Evolutionary conservation across 768 basidiomycete species (phyloP).

Genomic region (Tricholoma matsutake): DNA sequence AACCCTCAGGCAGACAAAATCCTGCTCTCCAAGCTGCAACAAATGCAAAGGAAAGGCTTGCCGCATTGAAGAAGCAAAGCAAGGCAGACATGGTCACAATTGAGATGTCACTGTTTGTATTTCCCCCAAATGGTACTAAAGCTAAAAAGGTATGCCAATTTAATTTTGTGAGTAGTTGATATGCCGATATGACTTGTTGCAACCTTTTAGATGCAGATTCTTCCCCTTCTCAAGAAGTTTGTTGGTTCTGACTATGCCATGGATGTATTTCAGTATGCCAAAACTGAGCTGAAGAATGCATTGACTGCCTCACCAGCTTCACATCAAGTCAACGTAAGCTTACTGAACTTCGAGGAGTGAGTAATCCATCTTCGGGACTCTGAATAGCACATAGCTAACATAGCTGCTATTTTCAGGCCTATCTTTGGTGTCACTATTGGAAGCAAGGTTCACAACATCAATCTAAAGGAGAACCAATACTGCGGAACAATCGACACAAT

Average conservation of each 20-base stretch:
- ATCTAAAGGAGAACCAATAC: not conserved
- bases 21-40: no score
- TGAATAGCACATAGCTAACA: not conserved
- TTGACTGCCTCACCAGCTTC: not conserved
- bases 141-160: conserved; percentile 1
- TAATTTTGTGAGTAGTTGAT: not conserved
- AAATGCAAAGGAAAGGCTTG: no score
- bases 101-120: conserved; percentile 3
- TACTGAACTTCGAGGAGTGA: not conserved
- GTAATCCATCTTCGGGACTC: not conserved
- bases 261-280: conserved; percentile 6
- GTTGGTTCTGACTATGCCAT: not conserved
- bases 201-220: conserved; percentile 2
- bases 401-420: no score
- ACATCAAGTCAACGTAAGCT: not conserved
- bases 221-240: conserved; percentile 1
- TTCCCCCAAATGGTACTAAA: not conserved
- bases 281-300: conserved; percentile 1
- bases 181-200: not conserved
- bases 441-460: conserved; percentile 5
- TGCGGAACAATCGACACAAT: no score
- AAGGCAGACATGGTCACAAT: not conserved
- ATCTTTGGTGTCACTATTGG: conserved; percentile 5
- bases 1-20: not conserved
- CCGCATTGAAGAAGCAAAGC: no score